A percentile compares a stretch with the other conserved stretches of the same genome.
Conservation (phyloP, 2,329 filamentous ascomycete species). For the Rhinocladiella similis region DNA sequence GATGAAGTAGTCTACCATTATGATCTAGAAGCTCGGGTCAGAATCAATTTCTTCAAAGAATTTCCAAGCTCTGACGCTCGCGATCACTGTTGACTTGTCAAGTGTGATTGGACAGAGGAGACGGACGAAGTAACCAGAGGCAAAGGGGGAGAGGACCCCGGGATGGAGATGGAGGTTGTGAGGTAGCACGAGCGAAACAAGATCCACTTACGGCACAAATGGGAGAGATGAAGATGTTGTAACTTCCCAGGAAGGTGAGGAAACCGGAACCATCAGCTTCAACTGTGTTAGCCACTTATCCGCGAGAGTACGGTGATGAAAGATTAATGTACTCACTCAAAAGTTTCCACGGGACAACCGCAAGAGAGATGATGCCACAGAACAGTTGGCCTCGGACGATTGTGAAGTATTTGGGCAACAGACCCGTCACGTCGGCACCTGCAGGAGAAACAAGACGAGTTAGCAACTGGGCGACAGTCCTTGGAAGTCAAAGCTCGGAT, state of each 20-base stretch:
- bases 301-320: not conserved
- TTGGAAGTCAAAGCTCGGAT: too few species aligned
- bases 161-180: not conserved
- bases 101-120: too few species aligned
- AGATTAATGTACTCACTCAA: conserved; percentile 27
- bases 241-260: conserved; percentile 44
- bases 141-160: too few species aligned
- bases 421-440: conserved; percentile 39
- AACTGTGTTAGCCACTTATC: too few species aligned
- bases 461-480: not conserved
- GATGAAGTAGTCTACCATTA: conserved; percentile 44
- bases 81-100: too few species aligned
- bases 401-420: conserved; percentile 45
- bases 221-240: conserved; percentile 45
- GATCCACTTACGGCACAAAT: conserved; percentile 31
- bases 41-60: too few species aligned
- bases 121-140: too few species aligned
- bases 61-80: not conserved
- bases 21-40: conserved; percentile 18
- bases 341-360: conserved; percentile 46
- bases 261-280: conserved; percentile 20
- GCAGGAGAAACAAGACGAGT: not conserved
- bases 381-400: conserved; percentile 46
- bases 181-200: not conserved
- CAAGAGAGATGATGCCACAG: conserved; percentile 39